Percentiles rank a stretch among this genome's conserved stretches.
These are phyloP conservation scores for Triticum turgidum DNA, from an alignment of 176 grass and related monocot species.

Conservation along the genomic window DNA sequence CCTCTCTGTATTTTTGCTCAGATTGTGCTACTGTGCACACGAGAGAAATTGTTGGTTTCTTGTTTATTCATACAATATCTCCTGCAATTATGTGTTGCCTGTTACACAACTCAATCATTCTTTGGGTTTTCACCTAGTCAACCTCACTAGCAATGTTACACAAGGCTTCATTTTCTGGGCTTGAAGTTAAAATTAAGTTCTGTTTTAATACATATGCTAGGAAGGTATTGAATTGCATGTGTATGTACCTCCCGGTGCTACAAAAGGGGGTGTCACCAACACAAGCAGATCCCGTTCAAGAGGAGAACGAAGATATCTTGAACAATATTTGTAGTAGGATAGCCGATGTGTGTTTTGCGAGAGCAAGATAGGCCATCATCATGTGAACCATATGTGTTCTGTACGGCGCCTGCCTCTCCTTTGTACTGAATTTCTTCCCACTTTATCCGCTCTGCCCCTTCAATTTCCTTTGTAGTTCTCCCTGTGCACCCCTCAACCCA, in stretches of 20 bases:
- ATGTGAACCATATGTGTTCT: too few species aligned
- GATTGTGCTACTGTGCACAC: not conserved
- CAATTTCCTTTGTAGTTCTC: too few species aligned
- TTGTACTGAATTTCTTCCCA: too few species aligned
- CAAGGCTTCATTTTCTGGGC: not conserved
- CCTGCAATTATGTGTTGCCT: not conserved
- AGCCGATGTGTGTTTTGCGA: too few species aligned
- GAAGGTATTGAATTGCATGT: not conserved
- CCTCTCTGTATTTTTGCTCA: not conserved
- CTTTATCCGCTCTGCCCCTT: too few species aligned
- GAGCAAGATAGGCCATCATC: too few species aligned
- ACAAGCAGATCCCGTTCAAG: too few species aligned
- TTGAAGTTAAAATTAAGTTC: conserved; percentile 22
- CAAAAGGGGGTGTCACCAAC: too few species aligned
- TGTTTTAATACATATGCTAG: conserved; percentile 7
- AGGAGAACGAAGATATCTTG: too few species aligned
- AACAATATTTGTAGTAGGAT: too few species aligned
- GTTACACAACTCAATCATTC: not conserved
- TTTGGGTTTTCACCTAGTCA: not conserved
- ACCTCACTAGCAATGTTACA: not conserved
- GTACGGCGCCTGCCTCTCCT: too few species aligned
- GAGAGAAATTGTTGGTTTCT: conserved; percentile 23
- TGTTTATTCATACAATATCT: not conserved
- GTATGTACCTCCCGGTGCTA: not conserved
- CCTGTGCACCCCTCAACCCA: too few species aligned